Evolutionary conservation across 352 stramenopile genomes (phyloP).

Genomic region (Phytophthora ramorum): DNA sequence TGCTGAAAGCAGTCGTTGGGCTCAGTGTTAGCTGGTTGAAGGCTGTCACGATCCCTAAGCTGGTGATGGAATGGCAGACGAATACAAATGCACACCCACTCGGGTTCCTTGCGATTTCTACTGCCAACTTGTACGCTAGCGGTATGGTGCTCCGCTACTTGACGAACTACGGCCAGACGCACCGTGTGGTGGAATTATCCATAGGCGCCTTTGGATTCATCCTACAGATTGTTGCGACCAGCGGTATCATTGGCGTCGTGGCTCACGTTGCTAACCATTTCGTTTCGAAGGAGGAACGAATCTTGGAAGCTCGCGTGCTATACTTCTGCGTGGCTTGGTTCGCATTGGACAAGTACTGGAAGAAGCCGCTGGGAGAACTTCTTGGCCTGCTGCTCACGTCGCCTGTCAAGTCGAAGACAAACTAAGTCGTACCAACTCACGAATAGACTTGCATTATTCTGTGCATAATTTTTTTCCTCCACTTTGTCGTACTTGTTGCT

Average conservation of each 20-base stretch:
- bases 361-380: constrained; percentile 47
- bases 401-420: constrained; percentile 32
- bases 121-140: constrained; percentile 78
- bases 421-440: constrained; percentile 8
- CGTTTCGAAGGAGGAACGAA: constrained; percentile 49
- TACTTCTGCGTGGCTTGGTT: constrained; percentile 79
- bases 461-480: too few relatives aligned
- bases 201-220: constrained; percentile 49
- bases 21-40: constrained; percentile 81
- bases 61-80: constrained; percentile 68
- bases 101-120: constrained; percentile 67
- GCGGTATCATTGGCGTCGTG: constrained; percentile 52
- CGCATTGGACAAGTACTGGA: constrained; percentile 78
- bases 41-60: constrained; percentile 69
- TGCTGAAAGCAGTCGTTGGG: constrained; percentile 60
- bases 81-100: constrained; percentile 54
- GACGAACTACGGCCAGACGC: constrained; percentile 51
- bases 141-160: constrained; percentile 64
- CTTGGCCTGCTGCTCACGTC: constrained; percentile 34
- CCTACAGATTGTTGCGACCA: constrained; percentile 50
- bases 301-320: constrained; percentile 57
- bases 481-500: too few relatives aligned
- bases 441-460: neutral
- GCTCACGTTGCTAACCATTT: constrained; percentile 73
- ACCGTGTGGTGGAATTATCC: constrained; percentile 46